Evolutionary conservation across 1,139 yeast species (phyloP).

Genomic region (Wickerhamiella infanticola): DNA sequence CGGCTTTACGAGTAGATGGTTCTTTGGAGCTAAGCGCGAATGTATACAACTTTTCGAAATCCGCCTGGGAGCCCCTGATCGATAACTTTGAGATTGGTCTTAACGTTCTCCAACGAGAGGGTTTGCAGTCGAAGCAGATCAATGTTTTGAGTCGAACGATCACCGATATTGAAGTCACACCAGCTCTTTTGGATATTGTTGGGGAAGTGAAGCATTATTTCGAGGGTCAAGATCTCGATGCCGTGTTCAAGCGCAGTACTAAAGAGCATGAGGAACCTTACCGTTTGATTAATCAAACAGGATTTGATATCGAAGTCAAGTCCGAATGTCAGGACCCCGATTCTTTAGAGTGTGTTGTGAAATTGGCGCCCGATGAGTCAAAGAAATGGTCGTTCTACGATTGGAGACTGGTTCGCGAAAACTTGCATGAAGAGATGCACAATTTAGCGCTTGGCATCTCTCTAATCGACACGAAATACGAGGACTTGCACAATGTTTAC

Average conservation of each 20-base stretch:
- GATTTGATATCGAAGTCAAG: slow-evolving; percentile 42
- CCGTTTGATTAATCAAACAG: slow-evolving; percentile 69
- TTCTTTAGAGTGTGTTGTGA: slow-evolving; percentile 11
- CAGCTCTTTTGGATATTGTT: slow-evolving; percentile 38
- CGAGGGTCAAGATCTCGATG: slow-evolving; percentile 31
- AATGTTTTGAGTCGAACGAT: slow-evolving; percentile 59
- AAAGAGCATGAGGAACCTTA: slow-evolving; percentile 60
- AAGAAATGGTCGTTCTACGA: slow-evolving; percentile 90
- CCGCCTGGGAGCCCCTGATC: slow-evolving; percentile 91
- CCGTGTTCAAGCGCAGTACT: slow-evolving; percentile 37
- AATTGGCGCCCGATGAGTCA: slow-evolving; percentile 29
- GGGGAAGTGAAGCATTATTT: slow-evolving; percentile 55
- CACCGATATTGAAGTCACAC: slow-evolving; percentile 69
- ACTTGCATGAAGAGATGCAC: slow-evolving; percentile 49
- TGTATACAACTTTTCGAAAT: slow-evolving; percentile 77
- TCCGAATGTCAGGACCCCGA: slow-evolving; percentile 18
- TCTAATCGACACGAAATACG: slow-evolving; percentile 40
- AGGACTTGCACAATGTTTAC: slow-evolving; percentile 39
- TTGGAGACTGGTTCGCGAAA: slow-evolving; percentile 77
- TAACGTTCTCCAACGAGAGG: slow-evolving; percentile 39
- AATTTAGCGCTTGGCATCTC: slow-evolving; percentile 47
- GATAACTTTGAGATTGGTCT: slow-evolving; percentile 80
- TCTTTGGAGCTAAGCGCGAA: slow-evolving; percentile 58
- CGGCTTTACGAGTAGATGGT: slow-evolving; percentile 50
- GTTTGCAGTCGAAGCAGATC: slow-evolving; percentile 31